Evolutionary conservation across 805 yeast genomes (phyloP).

Genomic region (Ogataea pilisensis): DNA sequence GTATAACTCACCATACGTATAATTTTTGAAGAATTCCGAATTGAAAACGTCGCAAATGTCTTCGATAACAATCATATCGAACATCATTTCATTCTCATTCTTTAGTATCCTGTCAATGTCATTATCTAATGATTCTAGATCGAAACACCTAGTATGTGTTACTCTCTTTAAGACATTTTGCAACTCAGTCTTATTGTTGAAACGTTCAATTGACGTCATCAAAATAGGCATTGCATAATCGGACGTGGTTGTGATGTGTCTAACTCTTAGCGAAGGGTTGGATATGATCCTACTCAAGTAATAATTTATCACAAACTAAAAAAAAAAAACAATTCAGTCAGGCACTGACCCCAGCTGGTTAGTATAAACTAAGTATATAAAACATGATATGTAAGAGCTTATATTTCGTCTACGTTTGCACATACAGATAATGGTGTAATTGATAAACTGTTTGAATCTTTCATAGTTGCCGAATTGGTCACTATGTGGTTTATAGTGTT

Average conservation of each 20-base stretch:
- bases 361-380: not conserved
- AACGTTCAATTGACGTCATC: not conserved
- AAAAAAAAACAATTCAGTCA: not conserved
- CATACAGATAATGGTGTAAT: conserved; percentile 15
- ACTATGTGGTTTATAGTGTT: conserved; percentile 10
- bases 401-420: no score
- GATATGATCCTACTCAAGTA: conserved; percentile 9
- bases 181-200: not conserved
- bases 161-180: conserved; percentile 6
- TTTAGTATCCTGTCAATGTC: conserved; percentile 5
- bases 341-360: not conserved
- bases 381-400: no score
- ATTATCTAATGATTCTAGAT: conserved; percentile 8
- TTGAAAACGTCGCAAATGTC: conserved; percentile 27
- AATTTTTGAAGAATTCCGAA: conserved; percentile 20
- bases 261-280: conserved; percentile 7
- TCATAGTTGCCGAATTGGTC: conserved; percentile 2
- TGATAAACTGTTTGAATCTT: conserved; percentile 3
- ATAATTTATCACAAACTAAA: conserved; percentile 17
- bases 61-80: conserved; percentile 22
- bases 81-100: not conserved
- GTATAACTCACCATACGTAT: conserved; percentile 24
- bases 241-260: conserved; percentile 14
- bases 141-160: conserved; percentile 13
- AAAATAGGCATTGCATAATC: conserved; percentile 12